Evolutionary conservation across 2,329 filamentous ascomycete genomes (phyloP), one percentile per base, ranked within the genome.

Genomic region (Cercospora zeina): DNA sequence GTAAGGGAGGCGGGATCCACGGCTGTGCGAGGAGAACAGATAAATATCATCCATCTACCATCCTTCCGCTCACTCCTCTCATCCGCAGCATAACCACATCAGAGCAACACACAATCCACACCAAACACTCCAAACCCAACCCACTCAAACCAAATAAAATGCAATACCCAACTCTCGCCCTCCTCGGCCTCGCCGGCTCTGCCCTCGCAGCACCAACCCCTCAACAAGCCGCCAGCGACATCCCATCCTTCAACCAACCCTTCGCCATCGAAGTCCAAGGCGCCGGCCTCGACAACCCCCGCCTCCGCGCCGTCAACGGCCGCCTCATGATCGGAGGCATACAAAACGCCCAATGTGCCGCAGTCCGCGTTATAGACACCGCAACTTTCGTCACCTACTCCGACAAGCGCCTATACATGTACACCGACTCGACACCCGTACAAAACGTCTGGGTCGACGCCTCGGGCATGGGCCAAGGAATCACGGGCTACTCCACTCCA

Each of bases 261-360:
- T 56, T 56, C 24, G 36, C 36, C 34, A 27, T 56, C 37, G 37
- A 42, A 4, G 54, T 36, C 54, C 9, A 37, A 11, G 54, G 34
- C 1, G 14, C 13, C 1, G 37, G 37, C n/a, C 34, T 56, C 54
- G 6, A 13, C 19, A 64, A 65, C 59, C 49, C 59, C 11, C 53
- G 63, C 27, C 54, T 71, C 58, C 68, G 57, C 19, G 60, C 64
- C 54, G 57, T 62, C 19, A 58, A 62, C 1, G 50, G 60, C 49
- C 61, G 59, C 16, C 31, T 67, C 19, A 66, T 63, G 39, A 42
- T 65, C 50, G 67, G 65, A 36, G 67, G 63, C 57, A 57, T 54
- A 13, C 59, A 66, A 7, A 56, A 58, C 9, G 57, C 64, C 10
- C 21, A 53, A 11, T 66, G 64, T 54, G 64, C 24, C 24, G 3